Conservation (phyloP, 805 yeast species). For the Jamesozyma lodderae region DNA sequence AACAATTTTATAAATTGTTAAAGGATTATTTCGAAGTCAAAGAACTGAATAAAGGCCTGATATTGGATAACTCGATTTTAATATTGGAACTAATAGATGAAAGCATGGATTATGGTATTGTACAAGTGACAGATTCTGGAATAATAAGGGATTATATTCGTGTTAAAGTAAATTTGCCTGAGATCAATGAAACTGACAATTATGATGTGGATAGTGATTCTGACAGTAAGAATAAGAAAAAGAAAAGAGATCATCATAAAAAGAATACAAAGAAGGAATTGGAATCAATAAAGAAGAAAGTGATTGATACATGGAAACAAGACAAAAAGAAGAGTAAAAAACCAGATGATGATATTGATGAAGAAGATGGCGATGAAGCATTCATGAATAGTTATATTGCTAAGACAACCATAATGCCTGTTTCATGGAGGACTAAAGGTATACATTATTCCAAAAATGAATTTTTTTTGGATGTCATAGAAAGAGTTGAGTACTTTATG, state of each 20-base stretch:
- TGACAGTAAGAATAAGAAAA: slow-evolving; percentile 2
- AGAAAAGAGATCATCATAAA: slow-evolving; percentile 2
- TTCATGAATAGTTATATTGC: slow-evolving; percentile 64
- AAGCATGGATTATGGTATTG: slow-evolving; percentile 81
- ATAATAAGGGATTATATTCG: slow-evolving; percentile 72
- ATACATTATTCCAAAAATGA: slow-evolving; percentile 82
- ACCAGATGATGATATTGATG: slow-evolving; percentile 3
- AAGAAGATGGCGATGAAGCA: slow-evolving; percentile 10
- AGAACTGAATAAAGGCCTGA: slow-evolving; percentile 44
- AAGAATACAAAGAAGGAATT: slow-evolving; percentile 6
- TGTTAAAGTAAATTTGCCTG: slow-evolving; percentile 38
- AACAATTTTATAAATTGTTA: slow-evolving; percentile 20
- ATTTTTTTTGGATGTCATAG: slow-evolving; percentile 79
- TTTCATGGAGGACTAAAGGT: slow-evolving; percentile 91
- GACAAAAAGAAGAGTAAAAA: slow-evolving; percentile 1
- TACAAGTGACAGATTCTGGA: slow-evolving; percentile 74
- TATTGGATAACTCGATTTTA: slow-evolving; percentile 63
- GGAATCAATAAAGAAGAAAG: slow-evolving; percentile 6
- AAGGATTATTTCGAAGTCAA: slow-evolving; percentile 19
- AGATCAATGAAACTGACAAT: slow-evolving; percentile 6
- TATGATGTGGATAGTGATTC: slow-evolving; percentile 9
- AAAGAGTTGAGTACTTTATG: slow-evolving; percentile 59
- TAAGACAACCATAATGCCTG: slow-evolving; percentile 65
- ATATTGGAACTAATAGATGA: slow-evolving; percentile 82
- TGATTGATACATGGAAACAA: slow-evolving; percentile 5